phyloP scores from a whole-genome alignment of 1,284 basidiomycete genomes.

The Pseudomicrostroma phylloplanum region DNA sequence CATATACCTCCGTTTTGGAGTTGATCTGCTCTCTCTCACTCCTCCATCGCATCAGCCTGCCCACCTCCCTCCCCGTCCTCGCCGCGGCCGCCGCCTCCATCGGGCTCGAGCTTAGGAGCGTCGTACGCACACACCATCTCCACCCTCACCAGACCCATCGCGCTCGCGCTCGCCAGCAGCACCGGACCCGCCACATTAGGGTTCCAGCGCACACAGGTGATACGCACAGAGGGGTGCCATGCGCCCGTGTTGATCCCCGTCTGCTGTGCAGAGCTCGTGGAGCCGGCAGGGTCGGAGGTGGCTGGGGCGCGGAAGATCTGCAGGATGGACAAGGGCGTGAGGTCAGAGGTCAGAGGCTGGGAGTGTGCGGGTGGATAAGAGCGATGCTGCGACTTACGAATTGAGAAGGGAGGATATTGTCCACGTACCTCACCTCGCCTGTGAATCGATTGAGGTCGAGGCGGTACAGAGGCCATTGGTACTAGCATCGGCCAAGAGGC shows the following conservation, averaged over 20 bases:
- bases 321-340: not conserved
- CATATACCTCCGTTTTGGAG: too few relatives aligned
- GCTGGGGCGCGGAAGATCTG: too few relatives aligned
- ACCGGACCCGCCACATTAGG: slow-evolving; percentile 63
- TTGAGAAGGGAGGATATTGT: slow-evolving; percentile 63
- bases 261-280: too few relatives aligned
- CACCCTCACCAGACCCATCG: slow-evolving; percentile 74
- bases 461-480: slow-evolving; percentile 67
- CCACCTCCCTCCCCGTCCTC: too few relatives aligned
- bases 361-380: not conserved
- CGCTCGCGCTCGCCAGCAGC: slow-evolving; percentile 69
- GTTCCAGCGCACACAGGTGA: slow-evolving; percentile 75
- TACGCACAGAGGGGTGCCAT: slow-evolving; percentile 69
- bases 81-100: too few relatives aligned
- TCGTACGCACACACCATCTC: slow-evolving; percentile 52
- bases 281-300: too few relatives aligned
- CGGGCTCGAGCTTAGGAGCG: too few relatives aligned
- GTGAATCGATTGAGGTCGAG: slow-evolving; percentile 72
- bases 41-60: too few relatives aligned
- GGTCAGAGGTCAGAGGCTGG: slow-evolving; percentile 1
- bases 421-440: slow-evolving; percentile 72
- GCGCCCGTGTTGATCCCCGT: slow-evolving; percentile 21
- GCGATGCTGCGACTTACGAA: too few relatives aligned
- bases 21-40: too few relatives aligned
- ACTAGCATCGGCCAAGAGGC: too few relatives aligned